Conservation (phyloP, 345 rosid species). For the Turritis glabra region DNA sequence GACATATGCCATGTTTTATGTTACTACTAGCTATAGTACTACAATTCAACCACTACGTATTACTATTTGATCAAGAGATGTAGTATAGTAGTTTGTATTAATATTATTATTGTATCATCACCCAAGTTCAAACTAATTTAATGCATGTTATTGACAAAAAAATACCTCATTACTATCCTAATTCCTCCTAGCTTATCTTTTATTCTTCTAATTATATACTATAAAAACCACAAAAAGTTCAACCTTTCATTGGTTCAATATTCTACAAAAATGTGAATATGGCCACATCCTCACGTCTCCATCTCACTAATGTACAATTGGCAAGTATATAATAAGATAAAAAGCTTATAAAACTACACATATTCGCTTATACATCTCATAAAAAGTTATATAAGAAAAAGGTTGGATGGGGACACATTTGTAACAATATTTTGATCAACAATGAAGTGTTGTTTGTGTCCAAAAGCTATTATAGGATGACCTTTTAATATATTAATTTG, state of each 20-base stretch:
- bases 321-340: background rate
- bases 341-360: background rate
- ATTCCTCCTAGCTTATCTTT: background rate
- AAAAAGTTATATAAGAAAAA: background rate
- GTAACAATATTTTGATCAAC: background rate
- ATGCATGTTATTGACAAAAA: background rate
- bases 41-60: background rate
- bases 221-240: background rate
- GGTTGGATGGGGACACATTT: background rate
- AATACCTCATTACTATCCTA: background rate
- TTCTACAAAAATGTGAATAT: background rate
- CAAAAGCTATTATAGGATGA: no score
- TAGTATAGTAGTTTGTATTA: background rate
- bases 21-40: no score
- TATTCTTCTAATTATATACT: background rate
- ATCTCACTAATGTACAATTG: constrained; percentile 5
- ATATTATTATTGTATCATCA: background rate
- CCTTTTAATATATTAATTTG: no score
- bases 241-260: background rate
- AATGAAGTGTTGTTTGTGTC: background rate
- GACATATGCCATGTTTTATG: constrained; percentile 4
- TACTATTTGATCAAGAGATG: background rate
- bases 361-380: background rate
- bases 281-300: background rate
- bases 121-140: background rate